Evolutionary conservation across 345 rosid genomes (phyloP).

Genomic region (Melaleuca quinquenervia): DNA sequence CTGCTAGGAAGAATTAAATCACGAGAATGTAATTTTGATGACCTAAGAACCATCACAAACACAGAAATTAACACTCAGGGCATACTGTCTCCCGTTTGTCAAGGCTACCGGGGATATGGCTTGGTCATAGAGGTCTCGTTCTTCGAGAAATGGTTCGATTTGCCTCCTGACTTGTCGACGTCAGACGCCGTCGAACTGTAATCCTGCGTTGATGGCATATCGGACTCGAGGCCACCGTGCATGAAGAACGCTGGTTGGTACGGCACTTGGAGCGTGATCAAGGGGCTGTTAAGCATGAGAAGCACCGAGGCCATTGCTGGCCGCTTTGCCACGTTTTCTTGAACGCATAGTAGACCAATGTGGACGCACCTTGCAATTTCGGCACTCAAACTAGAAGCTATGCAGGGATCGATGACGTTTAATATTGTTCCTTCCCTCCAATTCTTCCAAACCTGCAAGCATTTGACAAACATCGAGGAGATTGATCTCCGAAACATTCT

Average conservation of each 20-base stretch:
- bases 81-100: neutral
- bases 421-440: conserved; percentile 29
- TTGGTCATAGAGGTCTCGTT: neutral
- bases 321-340: conserved; percentile 24
- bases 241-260: conserved; percentile 23
- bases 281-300: conserved; percentile 36
- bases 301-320: conserved; percentile 39
- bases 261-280: conserved; percentile 27
- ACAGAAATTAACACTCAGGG: neutral
- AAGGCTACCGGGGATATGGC: neutral
- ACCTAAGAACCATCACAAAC: neutral
- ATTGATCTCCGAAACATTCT: neutral
- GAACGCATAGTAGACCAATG: conserved; percentile 45
- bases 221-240: neutral
- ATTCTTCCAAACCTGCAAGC: conserved; percentile 38
- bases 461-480: neutral
- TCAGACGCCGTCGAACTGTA: neutral
- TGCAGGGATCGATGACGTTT: conserved; percentile 24
- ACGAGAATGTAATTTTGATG: neutral
- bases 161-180: neutral
- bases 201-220: neutral
- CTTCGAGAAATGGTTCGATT: neutral
- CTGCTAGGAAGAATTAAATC: neutral
- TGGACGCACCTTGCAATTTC: conserved; percentile 47
- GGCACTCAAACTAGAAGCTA: conserved; percentile 9